A percentile compares a stretch with the other conserved stretches of the same genome.
These are phyloP conservation scores for Bimuria novae-zelandiae DNA, from an alignment of 2,329 filamentous ascomycete genomes.

Conservation along the genomic window DNA sequence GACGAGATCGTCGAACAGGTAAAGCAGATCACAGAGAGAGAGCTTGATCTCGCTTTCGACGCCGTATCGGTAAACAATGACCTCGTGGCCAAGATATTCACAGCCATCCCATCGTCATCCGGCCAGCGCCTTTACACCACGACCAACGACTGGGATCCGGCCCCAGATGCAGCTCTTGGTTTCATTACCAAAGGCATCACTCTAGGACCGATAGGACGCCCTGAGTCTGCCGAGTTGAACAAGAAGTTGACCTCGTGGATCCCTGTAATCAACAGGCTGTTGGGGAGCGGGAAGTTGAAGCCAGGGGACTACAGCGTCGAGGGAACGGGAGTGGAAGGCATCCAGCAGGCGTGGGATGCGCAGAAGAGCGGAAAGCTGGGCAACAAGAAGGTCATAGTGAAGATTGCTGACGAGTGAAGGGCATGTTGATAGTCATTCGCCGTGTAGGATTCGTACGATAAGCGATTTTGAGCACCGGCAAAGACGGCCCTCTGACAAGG, in stretches of 20 bases:
- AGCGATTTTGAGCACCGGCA: no score
- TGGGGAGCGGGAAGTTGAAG: constrained; percentile 20
- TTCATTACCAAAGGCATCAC: constrained; percentile 12
- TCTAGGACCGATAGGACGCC: constrained; percentile 25
- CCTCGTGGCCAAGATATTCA: constrained; percentile 21
- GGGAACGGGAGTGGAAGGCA: constrained; percentile 21
- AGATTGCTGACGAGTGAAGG: constrained; percentile 14
- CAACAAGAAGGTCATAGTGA: constrained; percentile 23
- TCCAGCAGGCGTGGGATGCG: constrained; percentile 22
- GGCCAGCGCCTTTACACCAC: constrained; percentile 21
- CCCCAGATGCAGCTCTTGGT: constrained; percentile 8
- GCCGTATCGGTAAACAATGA: constrained; percentile 36
- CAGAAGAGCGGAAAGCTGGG: constrained; percentile 24
- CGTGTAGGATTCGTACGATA: no score
- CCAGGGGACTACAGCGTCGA: constrained; percentile 19
- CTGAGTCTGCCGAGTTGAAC: constrained; percentile 21
- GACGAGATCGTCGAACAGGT: constrained; percentile 32
- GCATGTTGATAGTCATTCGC: no score
- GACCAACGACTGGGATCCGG: constrained; percentile 20
- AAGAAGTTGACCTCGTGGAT: constrained; percentile 17
- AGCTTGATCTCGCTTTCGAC: constrained; percentile 35
- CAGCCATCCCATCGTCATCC: constrained; percentile 31
- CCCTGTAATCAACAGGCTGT: constrained; percentile 19
- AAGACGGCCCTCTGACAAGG: no score
- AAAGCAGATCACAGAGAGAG: constrained; percentile 29